Evolutionary conservation across 805 yeast genomes (phyloP).

Genomic region (Wickerhamomyces sydowiorum): DNA sequence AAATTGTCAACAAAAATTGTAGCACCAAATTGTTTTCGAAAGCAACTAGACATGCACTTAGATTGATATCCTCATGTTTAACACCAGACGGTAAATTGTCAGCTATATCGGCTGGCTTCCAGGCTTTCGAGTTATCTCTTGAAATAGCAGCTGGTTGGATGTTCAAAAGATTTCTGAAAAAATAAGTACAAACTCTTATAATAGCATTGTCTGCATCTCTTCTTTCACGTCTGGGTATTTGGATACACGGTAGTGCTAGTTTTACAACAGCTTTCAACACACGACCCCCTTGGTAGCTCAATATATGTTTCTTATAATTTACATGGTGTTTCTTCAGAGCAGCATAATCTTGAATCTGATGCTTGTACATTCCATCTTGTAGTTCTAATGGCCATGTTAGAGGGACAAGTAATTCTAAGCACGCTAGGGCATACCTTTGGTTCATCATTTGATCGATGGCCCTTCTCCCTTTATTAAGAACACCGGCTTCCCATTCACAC

Average conservation of each 20-base stretch:
- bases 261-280: slow-evolving; percentile 66
- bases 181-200: slow-evolving; percentile 61
- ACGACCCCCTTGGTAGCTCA: slow-evolving; percentile 52
- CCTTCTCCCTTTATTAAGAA: slow-evolving; percentile 15
- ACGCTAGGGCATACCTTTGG: slow-evolving; percentile 63
- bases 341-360: slow-evolving; percentile 52
- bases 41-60: slow-evolving; percentile 48
- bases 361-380: slow-evolving; percentile 40
- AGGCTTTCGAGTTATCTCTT: slow-evolving; percentile 34
- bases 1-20: slow-evolving; percentile 62
- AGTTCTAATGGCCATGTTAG: slow-evolving; percentile 82
- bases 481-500: slow-evolving; percentile 55
- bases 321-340: slow-evolving; percentile 63
- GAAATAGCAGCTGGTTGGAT: slow-evolving; percentile 67
- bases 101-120: slow-evolving; percentile 23
- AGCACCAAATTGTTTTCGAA: slow-evolving; percentile 71
- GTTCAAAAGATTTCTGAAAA: slow-evolving; percentile 71
- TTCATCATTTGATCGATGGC: slow-evolving; percentile 17
- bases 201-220: slow-evolving; percentile 67
- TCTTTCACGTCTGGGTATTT: slow-evolving; percentile 47
- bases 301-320: slow-evolving; percentile 61
- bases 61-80: slow-evolving; percentile 59
- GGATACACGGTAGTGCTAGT: slow-evolving; percentile 57
- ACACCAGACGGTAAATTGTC: slow-evolving; percentile 51
- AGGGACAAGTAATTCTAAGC: slow-evolving; percentile 74